Conservation (phyloP, 2,329 filamentous ascomycete species). For the Aspergillus puulaauensis region DNA sequence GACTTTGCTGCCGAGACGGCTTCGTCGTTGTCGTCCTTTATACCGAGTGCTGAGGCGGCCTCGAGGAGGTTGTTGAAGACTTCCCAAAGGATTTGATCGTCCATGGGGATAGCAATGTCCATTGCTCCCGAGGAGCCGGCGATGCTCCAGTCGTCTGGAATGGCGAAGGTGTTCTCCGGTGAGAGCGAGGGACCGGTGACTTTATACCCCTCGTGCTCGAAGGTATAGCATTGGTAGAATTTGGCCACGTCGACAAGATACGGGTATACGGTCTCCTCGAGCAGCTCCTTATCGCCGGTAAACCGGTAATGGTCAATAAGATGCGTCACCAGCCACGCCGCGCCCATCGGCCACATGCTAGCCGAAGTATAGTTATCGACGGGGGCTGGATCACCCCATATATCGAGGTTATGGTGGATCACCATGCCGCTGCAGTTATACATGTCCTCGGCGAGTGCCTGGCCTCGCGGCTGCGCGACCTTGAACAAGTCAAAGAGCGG, state of each 20-base stretch:
- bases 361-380: constrained; percentile 6
- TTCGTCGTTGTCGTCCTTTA: background rate
- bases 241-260: background rate
- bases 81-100: constrained; percentile 1
- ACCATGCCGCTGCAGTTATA: constrained; percentile 6
- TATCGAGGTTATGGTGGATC: constrained; percentile 5
- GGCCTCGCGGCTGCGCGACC: background rate
- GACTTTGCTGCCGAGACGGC: background rate
- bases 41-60: background rate
- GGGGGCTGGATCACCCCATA: constrained; percentile 8
- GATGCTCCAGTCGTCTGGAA: background rate
- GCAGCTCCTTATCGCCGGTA: constrained; percentile 1
- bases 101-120: constrained; percentile 1
- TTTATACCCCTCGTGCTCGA: background rate
- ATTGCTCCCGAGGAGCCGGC: background rate
- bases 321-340: constrained; percentile 1
- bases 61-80: constrained; percentile 2
- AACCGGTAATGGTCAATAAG: constrained; percentile 8
- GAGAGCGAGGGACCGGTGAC: constrained; percentile 4
- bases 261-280: background rate
- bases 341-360: constrained; percentile 10
- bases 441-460: background rate
- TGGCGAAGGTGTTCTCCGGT: constrained; percentile 6
- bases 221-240: constrained; percentile 10
- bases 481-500: constrained; percentile 3